Conservation (phyloP, 768 basidiomycete genomes). For the Mycena vulgaris region DNA sequence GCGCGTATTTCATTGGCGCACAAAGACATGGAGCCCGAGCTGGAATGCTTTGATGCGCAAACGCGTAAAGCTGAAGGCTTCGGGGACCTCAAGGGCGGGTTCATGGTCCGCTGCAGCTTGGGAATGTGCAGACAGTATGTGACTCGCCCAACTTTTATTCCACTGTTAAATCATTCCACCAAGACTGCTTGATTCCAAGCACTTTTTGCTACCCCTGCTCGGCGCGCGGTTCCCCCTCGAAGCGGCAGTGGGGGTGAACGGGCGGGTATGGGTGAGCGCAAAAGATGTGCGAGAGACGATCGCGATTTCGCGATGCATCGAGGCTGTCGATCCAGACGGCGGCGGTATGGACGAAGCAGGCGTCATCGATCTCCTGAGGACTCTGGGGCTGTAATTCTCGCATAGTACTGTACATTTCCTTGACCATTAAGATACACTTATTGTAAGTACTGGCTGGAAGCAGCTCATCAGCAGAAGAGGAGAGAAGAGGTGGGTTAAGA, state of each 20-base stretch:
- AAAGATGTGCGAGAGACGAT: conserved; percentile 83
- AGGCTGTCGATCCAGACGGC: conserved; percentile 84
- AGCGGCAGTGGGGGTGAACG: conserved; percentile 91
- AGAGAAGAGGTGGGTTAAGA: not conserved
- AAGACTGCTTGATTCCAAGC: conserved; percentile 81
- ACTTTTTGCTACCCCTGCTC: conserved; percentile 87
- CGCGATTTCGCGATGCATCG: conserved; percentile 82
- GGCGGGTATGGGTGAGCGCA: conserved; percentile 90
- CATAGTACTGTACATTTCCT: conserved; percentile 33
- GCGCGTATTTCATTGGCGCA: conserved; percentile 94
- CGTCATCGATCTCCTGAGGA: conserved; percentile 67
- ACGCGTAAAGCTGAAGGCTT: conserved; percentile 94
- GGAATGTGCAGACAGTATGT: conserved; percentile 90
- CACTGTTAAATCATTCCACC: conserved; percentile 6
- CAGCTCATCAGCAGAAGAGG: not conserved
- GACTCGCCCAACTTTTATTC: not conserved
- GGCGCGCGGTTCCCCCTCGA: conserved; percentile 91
- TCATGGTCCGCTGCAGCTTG: conserved; percentile 85
- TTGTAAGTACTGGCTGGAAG: conserved; percentile 18
- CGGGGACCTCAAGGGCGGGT: conserved; percentile 93
- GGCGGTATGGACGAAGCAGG: conserved; percentile 70
- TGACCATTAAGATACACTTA: conserved; percentile 33
- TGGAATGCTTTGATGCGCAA: conserved; percentile 96
- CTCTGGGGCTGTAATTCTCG: conserved; percentile 55
- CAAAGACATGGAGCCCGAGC: conserved; percentile 98